These are phyloP conservation scores for Trametes cingulata DNA, from an alignment of 768 basidiomycete genomes.

Conservation along the genomic window DNA sequence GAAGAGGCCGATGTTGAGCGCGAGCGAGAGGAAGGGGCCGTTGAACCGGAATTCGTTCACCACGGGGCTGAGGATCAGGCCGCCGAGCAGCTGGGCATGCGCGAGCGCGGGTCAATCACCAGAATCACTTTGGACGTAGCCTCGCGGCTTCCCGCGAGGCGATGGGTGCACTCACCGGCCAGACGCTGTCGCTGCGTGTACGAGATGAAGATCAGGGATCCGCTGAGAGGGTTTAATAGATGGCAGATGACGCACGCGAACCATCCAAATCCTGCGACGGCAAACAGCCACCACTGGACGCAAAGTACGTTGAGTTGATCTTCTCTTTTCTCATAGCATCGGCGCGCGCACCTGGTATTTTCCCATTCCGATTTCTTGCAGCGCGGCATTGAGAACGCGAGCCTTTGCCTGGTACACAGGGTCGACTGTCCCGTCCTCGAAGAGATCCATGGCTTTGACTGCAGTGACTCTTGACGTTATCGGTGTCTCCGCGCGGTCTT, in stretches of 20 bases:
- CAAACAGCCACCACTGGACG: constrained; percentile 58
- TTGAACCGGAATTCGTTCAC: constrained; percentile 50
- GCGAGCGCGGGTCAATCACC: neutral
- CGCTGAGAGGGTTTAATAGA: neutral
- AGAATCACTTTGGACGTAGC: neutral
- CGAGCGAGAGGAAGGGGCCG: constrained; percentile 50
- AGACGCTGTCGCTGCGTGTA: constrained; percentile 59
- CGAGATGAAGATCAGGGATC: neutral
- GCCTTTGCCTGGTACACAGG: constrained; percentile 53
- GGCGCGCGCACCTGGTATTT: constrained; percentile 46
- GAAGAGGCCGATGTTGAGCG: constrained; percentile 54
- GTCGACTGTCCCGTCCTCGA: constrained; percentile 36
- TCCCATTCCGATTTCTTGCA: constrained; percentile 59
- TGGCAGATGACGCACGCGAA: constrained; percentile 53
- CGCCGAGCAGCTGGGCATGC: constrained; percentile 37
- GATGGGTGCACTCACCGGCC: constrained; percentile 53
- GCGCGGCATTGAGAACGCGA: constrained; percentile 44
- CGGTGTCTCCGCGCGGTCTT: neutral
- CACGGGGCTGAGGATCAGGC: constrained; percentile 49
- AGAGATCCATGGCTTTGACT: constrained; percentile 17
- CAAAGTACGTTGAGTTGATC: neutral
- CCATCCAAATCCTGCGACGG: constrained; percentile 76
- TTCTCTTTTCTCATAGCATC: neutral
- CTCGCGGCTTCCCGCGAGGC: too few species aligned
- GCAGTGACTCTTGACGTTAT: neutral